These are phyloP conservation scores for Lactarius deliciosus DNA, from an alignment of 768 basidiomycete genomes.

Conservation along the genomic window DNA sequence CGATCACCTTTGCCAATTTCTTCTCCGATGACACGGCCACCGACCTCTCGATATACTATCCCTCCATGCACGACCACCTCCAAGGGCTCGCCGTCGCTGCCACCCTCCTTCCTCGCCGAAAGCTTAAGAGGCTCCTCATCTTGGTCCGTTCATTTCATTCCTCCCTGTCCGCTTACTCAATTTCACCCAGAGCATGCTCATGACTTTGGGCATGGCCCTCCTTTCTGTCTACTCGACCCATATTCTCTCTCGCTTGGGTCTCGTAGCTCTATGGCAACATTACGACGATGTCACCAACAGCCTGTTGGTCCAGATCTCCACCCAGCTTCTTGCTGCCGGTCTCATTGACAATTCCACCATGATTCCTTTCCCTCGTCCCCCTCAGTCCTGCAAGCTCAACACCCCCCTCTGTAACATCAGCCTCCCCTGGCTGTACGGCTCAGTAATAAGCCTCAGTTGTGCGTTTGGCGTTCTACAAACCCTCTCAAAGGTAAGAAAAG, in stretches of 20 bases:
- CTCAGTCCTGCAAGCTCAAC: constrained; percentile 17
- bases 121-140: constrained; percentile 22
- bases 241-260: constrained; percentile 17
- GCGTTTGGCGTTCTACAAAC: constrained; percentile 15
- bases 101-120: constrained; percentile 21
- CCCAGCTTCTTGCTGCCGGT: constrained; percentile 16
- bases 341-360: constrained; percentile 15
- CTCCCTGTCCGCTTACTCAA: not conserved
- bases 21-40: constrained; percentile 24
- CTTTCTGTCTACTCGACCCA: constrained; percentile 24
- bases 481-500: constrained; percentile 22
- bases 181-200: constrained; percentile 21
- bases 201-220: constrained; percentile 26
- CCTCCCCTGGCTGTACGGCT: constrained; percentile 27
- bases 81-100: constrained; percentile 1
- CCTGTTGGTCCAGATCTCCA: constrained; percentile 16
- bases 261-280: constrained; percentile 2
- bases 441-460: constrained; percentile 21
- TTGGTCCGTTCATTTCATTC: constrained; percentile 15
- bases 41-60: constrained; percentile 18
- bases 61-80: constrained; percentile 24
- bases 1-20: constrained; percentile 16
- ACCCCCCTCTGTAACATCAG: constrained; percentile 20
- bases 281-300: constrained; percentile 19
- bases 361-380: constrained; percentile 15